phyloP scores from a whole-genome alignment of 1,284 basidiomycete genomes.

The Fomitopsis pinicola region DNA sequence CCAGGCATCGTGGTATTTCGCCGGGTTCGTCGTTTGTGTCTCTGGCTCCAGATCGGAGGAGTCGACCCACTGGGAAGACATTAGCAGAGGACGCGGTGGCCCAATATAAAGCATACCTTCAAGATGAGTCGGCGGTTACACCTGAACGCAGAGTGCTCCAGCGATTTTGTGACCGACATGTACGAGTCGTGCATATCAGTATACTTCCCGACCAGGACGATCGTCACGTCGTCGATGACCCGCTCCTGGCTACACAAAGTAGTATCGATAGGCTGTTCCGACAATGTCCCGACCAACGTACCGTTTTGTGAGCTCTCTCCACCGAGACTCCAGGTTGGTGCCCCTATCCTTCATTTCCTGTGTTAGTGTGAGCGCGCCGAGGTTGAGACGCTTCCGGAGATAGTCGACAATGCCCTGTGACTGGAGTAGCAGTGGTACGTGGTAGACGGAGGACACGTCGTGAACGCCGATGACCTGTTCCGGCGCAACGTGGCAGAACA shows the following conservation, averaged over 20 bases:
- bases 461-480: conserved; percentile 97
- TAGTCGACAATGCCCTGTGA: conserved; percentile 90
- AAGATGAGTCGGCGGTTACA: conserved; percentile 82
- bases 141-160: conserved; percentile 95
- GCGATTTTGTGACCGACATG: conserved; percentile 96
- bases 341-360: conserved; percentile 62
- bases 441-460: conserved; percentile 96
- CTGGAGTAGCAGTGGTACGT: conserved; percentile 91
- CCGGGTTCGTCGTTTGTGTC: conserved; percentile 76
- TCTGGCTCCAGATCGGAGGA: conserved; percentile 89
- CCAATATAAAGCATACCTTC: conserved; percentile 40
- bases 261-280: neutral
- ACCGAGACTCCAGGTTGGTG: conserved; percentile 61
- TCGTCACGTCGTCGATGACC: conserved; percentile 86
- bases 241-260: conserved; percentile 70
- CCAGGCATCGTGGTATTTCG: conserved; percentile 96
- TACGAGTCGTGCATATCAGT: conserved; percentile 97
- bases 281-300: conserved; percentile 38
- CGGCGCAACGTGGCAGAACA: conserved; percentile 97
- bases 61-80: conserved; percentile 85
- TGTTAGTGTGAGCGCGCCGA: conserved; percentile 58
- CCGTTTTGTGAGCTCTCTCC: conserved; percentile 78
- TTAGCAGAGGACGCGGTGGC: neutral
- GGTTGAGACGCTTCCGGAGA: conserved; percentile 78
- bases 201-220: conserved; percentile 97